Base-by-base conservation (phyloP, 345 rosid genomes). In the Eucalyptus caleyi region DNA sequence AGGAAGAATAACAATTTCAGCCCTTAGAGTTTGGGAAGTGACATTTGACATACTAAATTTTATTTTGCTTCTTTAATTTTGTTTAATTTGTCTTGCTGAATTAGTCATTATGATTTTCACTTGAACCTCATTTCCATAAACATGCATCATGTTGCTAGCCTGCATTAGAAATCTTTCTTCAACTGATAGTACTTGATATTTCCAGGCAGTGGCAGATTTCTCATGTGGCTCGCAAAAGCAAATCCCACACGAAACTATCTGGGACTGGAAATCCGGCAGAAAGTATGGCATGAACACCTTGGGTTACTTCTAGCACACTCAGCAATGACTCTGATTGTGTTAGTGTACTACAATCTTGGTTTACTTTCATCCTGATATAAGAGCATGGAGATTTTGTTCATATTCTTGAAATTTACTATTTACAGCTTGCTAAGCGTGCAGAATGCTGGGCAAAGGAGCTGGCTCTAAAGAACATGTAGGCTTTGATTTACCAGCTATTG, bases 131-230 rank as follows among this genome's bases (percentile, higher is more conserved):
- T 77, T 40, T 77, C 3, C 7, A 8, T 21, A 40, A 21, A 77
- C 30, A 40, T 7, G 27, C 5, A 0, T 77, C 16, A 21, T 77
- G 47, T 21, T 37, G 27, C 83, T 77, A 37, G 45, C 83, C 30
- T 21, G 47, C 47, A 23, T 77, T 44, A 44, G 83, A 77, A 23
- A 77, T 77, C 45, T 77, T 77, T 77, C 83, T 77, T 77, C 83
- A 40, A 77, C 83, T 77, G 47, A 77, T 40, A 2, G 27, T 40
- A 86, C 27, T 26, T 6, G 23, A 83, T 30, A 47, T 86, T 89
- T 34, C 86, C 95, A 97, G 99, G 99, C 88, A 97, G 99, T 89
- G 99, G 99, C 86, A 95, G 99, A 93, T 96, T 96, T 94, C 96
- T 97, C 89, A 88, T 96, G 59, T 97, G 98, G 99, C 98, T 95